These are phyloP conservation scores for Serpula lacrymans DNA, from an alignment of 768 basidiomycete genomes.

Conservation along the genomic window DNA sequence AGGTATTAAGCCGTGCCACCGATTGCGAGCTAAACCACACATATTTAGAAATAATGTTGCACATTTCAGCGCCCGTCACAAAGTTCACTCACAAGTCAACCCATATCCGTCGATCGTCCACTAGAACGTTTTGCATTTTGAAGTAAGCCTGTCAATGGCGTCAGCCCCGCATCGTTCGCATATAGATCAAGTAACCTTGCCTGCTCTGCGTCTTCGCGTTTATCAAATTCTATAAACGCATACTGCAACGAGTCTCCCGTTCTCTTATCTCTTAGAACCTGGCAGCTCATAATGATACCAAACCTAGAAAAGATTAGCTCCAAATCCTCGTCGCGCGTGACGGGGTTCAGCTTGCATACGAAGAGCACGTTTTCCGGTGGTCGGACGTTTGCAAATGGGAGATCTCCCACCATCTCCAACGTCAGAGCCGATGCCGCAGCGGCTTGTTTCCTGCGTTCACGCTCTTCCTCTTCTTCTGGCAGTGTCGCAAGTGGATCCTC, in stretches of 20 bases:
- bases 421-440: constrained; percentile 93
- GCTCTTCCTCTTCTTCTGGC: constrained; percentile 85
- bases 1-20: constrained; percentile 79
- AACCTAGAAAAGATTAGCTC: constrained; percentile 97
- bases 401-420: constrained; percentile 98
- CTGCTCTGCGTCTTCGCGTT: constrained; percentile 90
- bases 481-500: constrained; percentile 83
- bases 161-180: constrained; percentile 5
- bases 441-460: constrained; percentile 76
- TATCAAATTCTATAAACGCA: constrained; percentile 98
- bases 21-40: constrained; percentile 73
- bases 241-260: constrained; percentile 97
- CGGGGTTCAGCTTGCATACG: constrained; percentile 97
- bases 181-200: constrained; percentile 38
- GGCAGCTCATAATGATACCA: constrained; percentile 94
- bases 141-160: constrained; percentile 74
- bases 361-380: constrained; percentile 98
- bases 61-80: no score
- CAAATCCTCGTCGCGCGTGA: constrained; percentile 92
- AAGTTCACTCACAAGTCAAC: constrained; percentile 84
- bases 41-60: constrained; percentile 15
- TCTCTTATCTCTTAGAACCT: constrained; percentile 93
- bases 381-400: constrained; percentile 96
- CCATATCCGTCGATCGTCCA: constrained; percentile 98
- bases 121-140: constrained; percentile 99